Evolutionary conservation across 1,284 basidiomycete genomes (phyloP).

Genomic region (Leccinum subrobustum): DNA sequence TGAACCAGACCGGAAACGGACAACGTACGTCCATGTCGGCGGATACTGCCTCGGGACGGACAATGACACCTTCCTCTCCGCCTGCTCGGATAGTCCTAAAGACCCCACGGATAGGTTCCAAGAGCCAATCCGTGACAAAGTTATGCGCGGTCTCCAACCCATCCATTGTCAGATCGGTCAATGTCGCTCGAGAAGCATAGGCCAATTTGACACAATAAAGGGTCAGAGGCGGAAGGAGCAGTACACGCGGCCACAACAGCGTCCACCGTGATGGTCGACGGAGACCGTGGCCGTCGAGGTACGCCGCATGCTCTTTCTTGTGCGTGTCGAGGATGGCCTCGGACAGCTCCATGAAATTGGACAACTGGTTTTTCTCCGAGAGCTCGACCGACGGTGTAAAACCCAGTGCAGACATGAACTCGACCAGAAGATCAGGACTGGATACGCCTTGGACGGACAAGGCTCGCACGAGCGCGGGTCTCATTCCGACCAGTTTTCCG

Average conservation of each 20-base stretch:
- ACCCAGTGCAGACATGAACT: conserved; percentile 20
- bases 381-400: conserved; percentile 17
- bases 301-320: conserved; percentile 31
- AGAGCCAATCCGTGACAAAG: conserved; percentile 84
- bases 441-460: conserved; percentile 2
- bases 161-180: conserved; percentile 58
- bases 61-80: conserved; percentile 68
- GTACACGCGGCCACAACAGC: conserved; percentile 64
- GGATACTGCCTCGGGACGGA: conserved; percentile 73
- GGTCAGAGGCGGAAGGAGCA: conserved; percentile 62
- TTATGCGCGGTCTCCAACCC: conserved; percentile 68
- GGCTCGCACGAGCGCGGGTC: conserved; percentile 40
- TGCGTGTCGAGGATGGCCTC: conserved; percentile 25
- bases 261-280: conserved; percentile 58
- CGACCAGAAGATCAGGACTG: conserved; percentile 18
- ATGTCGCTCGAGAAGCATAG: conserved; percentile 51
- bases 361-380: conserved; percentile 15
- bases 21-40: conserved; percentile 75
- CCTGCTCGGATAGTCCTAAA: conserved; percentile 82
- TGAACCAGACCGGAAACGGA: not conserved
- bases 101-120: conserved; percentile 85
- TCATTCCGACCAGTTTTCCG: conserved; percentile 54
- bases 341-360: conserved; percentile 27
- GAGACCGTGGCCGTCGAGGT: conserved; percentile 40
- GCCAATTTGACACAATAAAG: conserved; percentile 48